Conservation (phyloP, 441 rosid species). For the Eutrema salsugineum region DNA sequence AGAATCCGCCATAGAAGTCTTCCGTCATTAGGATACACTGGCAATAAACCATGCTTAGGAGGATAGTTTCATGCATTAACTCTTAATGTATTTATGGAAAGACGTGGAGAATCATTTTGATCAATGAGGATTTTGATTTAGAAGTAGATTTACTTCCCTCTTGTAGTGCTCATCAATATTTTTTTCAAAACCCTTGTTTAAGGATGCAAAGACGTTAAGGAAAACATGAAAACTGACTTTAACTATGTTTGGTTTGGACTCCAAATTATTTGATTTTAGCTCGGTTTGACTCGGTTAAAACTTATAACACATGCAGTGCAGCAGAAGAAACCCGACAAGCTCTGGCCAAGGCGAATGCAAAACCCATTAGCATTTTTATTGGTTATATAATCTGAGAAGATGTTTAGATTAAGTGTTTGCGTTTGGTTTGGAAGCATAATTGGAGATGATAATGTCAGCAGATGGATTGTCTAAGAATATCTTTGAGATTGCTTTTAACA, state of each 20-base stretch:
- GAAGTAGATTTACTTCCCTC: no score
- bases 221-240: not conserved
- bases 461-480: constrained; percentile 94
- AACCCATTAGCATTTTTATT: not conserved
- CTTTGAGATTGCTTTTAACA: constrained; percentile 87
- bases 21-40: no score
- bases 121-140: not conserved
- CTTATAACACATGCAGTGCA: no score
- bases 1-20: no score
- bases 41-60: no score
- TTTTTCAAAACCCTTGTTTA: not conserved
- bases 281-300: no score
- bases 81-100: not conserved
- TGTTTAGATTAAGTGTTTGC: not conserved
- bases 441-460: constrained; percentile 86
- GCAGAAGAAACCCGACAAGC: constrained; percentile 56
- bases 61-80: no score
- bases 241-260: no score
- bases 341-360: constrained; percentile 64
- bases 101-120: not conserved
- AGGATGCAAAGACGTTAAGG: not conserved
- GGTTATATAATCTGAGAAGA: not conserved
- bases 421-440: constrained; percentile 57
- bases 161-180: no score
- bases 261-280: no score